Conservation (phyloP, 1,284 basidiomycete species). For the Melampsora americana region DNA sequence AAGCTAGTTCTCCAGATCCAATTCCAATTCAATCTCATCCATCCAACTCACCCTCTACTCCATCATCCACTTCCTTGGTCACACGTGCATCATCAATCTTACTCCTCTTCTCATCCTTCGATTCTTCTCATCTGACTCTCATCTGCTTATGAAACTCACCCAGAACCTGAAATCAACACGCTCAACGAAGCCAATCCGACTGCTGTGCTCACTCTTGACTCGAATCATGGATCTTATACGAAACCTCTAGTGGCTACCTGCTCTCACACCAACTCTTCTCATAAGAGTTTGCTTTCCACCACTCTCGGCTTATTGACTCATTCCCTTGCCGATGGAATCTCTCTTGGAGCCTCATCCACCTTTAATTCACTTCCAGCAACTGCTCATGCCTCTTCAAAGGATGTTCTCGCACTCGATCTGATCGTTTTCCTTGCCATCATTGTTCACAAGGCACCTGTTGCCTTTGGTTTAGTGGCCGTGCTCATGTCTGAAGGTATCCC, state of each 20-base stretch:
- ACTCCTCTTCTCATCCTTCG: background rate
- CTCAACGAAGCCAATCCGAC: background rate
- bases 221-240: too few species aligned
- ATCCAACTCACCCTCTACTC: background rate
- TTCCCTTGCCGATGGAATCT: slow-evolving; percentile 82
- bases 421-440: slow-evolving; percentile 82
- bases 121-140: background rate
- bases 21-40: background rate
- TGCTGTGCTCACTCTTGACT: background rate
- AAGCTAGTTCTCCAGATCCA: slow-evolving; percentile 53
- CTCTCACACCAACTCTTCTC: slow-evolving; percentile 2
- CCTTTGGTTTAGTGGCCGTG: slow-evolving; percentile 48
- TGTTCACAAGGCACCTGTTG: slow-evolving; percentile 65
- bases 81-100: background rate
- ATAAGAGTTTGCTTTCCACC: slow-evolving; percentile 62
- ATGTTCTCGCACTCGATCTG: slow-evolving; percentile 61
- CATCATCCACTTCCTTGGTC: background rate
- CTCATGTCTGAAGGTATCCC: slow-evolving; percentile 57
- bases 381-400: background rate
- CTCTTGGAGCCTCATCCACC: slow-evolving; percentile 67
- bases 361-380: slow-evolving; percentile 45
- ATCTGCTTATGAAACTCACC: background rate
- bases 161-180: background rate
- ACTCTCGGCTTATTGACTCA: slow-evolving; percentile 81
- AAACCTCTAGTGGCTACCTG: background rate